Percentiles rank a stretch among this genome's conserved stretches.
Evolutionary conservation across 768 basidiomycete genomes (phyloP).

Genomic region (Xerocomellus amylosporus): DNA sequence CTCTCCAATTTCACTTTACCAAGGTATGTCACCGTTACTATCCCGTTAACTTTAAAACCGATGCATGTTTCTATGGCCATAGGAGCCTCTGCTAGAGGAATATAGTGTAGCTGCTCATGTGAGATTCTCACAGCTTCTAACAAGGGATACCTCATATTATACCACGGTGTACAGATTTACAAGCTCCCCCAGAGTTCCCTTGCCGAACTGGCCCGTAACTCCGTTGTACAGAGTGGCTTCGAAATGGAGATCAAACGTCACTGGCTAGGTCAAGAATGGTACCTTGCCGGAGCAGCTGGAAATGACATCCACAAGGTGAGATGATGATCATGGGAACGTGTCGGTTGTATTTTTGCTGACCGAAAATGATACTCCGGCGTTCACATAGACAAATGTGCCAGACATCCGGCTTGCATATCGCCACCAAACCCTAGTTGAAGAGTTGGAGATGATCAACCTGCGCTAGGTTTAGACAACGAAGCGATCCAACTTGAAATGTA

Average conservation of each 20-base stretch:
- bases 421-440: conserved; percentile 85
- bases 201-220: conserved; percentile 97
- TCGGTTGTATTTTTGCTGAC: conserved; percentile 2
- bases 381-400: conserved; percentile 88
- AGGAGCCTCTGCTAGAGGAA: conserved; percentile 95
- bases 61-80: conserved; percentile 1
- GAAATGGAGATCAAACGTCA: conserved; percentile 98
- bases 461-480: conserved; percentile 1
- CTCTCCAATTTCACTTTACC: conserved; percentile 97
- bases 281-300: conserved; percentile 86
- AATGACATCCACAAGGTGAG: conserved; percentile 94
- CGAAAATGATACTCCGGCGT: background rate
- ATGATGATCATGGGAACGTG: conserved; percentile 7
- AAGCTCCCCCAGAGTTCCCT: conserved; percentile 92
- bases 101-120: conserved; percentile 98
- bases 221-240: conserved; percentile 94
- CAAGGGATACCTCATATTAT: background rate
- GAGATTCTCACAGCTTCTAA: conserved; percentile 24
- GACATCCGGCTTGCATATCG: conserved; percentile 87
- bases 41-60: background rate
- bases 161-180: conserved; percentile 64
- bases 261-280: conserved; percentile 94
- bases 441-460: conserved; percentile 65
- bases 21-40: conserved; percentile 52
- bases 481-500: background rate